Base-by-base conservation (phyloP, 345 rosid genomes). In the Citrus mangshanensis region DNA sequence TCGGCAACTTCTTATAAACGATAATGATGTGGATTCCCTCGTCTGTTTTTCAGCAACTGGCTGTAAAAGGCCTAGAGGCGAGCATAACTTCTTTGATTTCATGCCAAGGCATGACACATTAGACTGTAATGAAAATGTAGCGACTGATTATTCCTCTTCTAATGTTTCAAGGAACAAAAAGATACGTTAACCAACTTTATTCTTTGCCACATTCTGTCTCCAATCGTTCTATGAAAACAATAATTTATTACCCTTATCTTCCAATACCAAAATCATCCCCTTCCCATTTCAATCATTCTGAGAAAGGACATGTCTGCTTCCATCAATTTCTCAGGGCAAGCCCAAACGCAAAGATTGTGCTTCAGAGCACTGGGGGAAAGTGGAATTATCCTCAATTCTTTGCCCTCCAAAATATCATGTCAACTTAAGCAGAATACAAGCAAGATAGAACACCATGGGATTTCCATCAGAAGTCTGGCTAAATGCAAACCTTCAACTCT, bases 1-100 rank as follows among this genome's bases (percentile, higher is more conserved):
- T 93, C 0, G 97, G 97, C 84, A 95, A 93, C 98, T 91, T 93
- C 95, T 24, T 24, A 27, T 60, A 59, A 59, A 21, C 62, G 5
- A 22, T 7, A 24, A 59, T 24, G 25, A 59, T 0, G 25, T 1
- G 0, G 25, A 21, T 59, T 59, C 62, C 3, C 51, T 46, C 0
- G 16, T 10, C 51, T 46, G 51, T 3, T 46, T 46, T 46, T 13
- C 5, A 46, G 51, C 51, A 46, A 46, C 51, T 46, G 51, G 51
- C 1, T 46, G 5, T 46, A 13, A 13, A 27, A 61, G 7, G 65
- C 7, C 32, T 27, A 12, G 2, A 12, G 65, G 16, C 6, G 13
- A 60, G 65, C 30, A 32, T 14, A 74, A 42, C 85, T 85, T 78
- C 86, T 74, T 86, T 79, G 73, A 75, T 77, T 72, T 55, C 71